A percentile compares a stretch with the other conserved stretches of the same genome.
Evolutionary conservation across 352 stramenopile species (phyloP).

Genomic region (Globisporangium mamillatum): DNA sequence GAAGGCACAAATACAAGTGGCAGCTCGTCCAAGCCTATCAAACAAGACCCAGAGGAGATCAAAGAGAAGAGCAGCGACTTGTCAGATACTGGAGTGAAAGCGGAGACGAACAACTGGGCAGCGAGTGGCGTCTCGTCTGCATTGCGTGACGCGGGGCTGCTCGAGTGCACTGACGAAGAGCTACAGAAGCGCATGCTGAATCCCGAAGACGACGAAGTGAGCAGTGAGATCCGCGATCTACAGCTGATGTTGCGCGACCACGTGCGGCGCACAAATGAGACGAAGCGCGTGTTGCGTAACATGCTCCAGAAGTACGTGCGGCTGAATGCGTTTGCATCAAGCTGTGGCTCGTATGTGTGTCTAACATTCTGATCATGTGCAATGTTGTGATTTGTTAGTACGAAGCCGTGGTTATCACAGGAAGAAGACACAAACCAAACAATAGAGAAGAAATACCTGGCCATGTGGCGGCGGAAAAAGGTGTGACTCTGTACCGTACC

Average conservation of each 20-base stretch:
- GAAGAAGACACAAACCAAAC: slow-evolving; percentile 42
- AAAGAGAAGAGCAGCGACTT: neutral
- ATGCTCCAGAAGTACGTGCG: slow-evolving; percentile 45
- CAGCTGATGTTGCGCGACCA: slow-evolving; percentile 39
- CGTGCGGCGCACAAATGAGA: slow-evolving; percentile 53
- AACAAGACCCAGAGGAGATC: neutral
- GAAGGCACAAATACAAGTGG: neutral
- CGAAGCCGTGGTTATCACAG: slow-evolving; percentile 61
- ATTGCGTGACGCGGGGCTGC: slow-evolving; percentile 46
- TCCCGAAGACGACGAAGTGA: slow-evolving; percentile 61
- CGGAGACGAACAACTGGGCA: slow-evolving; percentile 23
- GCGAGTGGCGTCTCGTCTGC: slow-evolving; percentile 24
- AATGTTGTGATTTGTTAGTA: slow-evolving; percentile 22
- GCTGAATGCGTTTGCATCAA: neutral
- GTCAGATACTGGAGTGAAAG: neutral
- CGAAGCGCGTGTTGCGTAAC: slow-evolving; percentile 52
- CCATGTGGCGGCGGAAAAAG: slow-evolving; percentile 67
- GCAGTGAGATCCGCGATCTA: slow-evolving; percentile 54
- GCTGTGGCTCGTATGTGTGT: neutral
- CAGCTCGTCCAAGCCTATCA: neutral
- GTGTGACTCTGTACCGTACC: slow-evolving; percentile 18
- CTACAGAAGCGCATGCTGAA: slow-evolving; percentile 25
- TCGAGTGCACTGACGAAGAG: slow-evolving; percentile 34
- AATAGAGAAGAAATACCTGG: slow-evolving; percentile 53
- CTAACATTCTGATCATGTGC: neutral